Percentiles rank a stretch among this genome's conserved stretches.
Evolutionary conservation across 164 flowering plant species (phyloP).

Genomic region (Liriodendron chinense): DNA sequence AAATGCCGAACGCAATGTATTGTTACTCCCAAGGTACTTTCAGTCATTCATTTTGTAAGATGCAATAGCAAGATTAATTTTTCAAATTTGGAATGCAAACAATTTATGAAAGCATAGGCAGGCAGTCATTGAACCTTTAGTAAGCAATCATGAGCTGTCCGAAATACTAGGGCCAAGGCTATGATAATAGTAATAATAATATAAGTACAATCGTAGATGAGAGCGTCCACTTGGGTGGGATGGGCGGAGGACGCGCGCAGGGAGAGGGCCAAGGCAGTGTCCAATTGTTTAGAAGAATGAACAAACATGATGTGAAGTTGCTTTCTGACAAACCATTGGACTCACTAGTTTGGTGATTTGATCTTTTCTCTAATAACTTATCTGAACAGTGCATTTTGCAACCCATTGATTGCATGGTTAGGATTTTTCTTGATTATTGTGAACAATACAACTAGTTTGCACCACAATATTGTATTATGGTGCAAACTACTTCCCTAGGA

Average conservation of each 20-base stretch:
- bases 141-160: not conserved
- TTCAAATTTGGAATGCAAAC: not conserved
- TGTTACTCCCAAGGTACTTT: slow-evolving; percentile 74
- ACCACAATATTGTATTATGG: too few species aligned
- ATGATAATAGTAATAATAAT: not conserved
- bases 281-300: too few species aligned
- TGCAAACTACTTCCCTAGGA: too few species aligned
- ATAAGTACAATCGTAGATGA: not conserved
- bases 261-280: too few species aligned
- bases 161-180: not conserved
- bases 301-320: too few species aligned
- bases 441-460: too few species aligned
- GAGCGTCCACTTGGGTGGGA: not conserved
- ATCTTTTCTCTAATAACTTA: too few species aligned
- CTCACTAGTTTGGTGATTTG: too few species aligned
- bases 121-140: not conserved
- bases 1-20: slow-evolving; percentile 70
- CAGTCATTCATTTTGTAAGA: not conserved
- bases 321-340: too few species aligned
- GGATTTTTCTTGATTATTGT: too few species aligned
- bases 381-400: too few species aligned
- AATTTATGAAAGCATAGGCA: not conserved
- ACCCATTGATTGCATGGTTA: too few species aligned
- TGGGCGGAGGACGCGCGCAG: not conserved
- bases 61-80: not conserved